Evolutionary conservation across 1,284 basidiomycete species (phyloP).

Genomic region (Malassezia sympodialis): DNA sequence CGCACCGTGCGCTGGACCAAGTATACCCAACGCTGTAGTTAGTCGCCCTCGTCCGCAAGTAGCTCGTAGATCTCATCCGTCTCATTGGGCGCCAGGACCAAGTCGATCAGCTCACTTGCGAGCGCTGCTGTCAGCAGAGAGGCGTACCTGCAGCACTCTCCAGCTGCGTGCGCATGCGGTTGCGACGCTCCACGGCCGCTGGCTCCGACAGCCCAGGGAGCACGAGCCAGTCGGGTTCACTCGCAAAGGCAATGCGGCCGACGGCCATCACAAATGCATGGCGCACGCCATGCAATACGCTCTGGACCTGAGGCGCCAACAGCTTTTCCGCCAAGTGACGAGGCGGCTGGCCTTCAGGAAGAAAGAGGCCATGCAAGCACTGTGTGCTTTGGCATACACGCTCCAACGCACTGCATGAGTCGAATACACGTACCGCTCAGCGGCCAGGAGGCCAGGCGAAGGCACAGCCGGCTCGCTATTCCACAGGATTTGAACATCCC

Average conservation of each 20-base stretch:
- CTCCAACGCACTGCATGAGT: slow-evolving; percentile 18
- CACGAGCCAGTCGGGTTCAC: slow-evolving; percentile 35
- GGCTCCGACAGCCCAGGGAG: background rate
- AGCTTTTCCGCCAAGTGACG: slow-evolving; percentile 23
- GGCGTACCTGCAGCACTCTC: slow-evolving; percentile 21
- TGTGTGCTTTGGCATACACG: slow-evolving; percentile 28
- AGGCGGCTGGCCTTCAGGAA: background rate
- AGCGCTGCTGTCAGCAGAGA: slow-evolving; percentile 14
- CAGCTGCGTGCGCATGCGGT: slow-evolving; percentile 13
- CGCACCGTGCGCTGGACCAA: slow-evolving; percentile 3
- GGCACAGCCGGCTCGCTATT: slow-evolving; percentile 4
- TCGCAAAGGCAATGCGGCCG: slow-evolving; percentile 29
- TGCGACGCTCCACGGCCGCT: background rate
- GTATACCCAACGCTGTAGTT: slow-evolving; percentile 7
- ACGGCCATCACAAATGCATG: slow-evolving; percentile 34
- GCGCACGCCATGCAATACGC: slow-evolving; percentile 35
- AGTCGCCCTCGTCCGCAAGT: slow-evolving; percentile 9
- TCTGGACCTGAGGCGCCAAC: slow-evolving; percentile 26
- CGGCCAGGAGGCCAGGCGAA: background rate
- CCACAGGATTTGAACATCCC: slow-evolving; percentile 30
- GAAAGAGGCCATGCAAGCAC: slow-evolving; percentile 30
- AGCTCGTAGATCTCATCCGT: slow-evolving; percentile 33
- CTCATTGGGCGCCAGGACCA: slow-evolving; percentile 35
- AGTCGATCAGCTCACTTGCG: slow-evolving; percentile 32
- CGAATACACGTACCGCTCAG: background rate